Base-by-base conservation (phyloP, 768 basidiomycete species). In the Panus rudis region DNA sequence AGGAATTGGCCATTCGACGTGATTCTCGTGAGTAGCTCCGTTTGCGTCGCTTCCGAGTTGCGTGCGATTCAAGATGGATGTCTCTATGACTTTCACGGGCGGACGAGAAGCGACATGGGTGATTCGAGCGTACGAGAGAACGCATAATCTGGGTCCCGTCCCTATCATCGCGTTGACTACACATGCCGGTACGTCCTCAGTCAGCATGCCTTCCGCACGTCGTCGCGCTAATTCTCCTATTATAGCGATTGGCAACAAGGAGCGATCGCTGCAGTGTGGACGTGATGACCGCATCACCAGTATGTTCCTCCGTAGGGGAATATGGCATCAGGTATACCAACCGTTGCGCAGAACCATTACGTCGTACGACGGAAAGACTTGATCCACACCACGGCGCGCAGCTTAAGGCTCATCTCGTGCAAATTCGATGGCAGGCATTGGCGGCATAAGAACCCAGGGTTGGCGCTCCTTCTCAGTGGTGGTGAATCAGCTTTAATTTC, bases 11-110 rank as follows among this genome's bases (percentile, higher is more conserved):
- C 85, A 13, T 96, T 89, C 57, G 89, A 96, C 62, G 84, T 96
- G 51, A 90, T 97, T 49, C 74, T 97, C 23, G 92, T 93, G 51
- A 53, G 86, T 73, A 21, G 16, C 2, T 27, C 11, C 20, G n/a
- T n/a, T 19, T 19, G 12, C 27, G 8, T 10, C 16, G 12, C 4
- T 11, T 25, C 10, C 4, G 26, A 10, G 14, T 12, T 25, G 21
- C 26, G 37, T 12, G 22, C 6, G 38, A 11, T 39, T 40, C 13
- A 47, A 94, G 88, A 97, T 97, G 94, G 93, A 97, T 56, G 85
- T 96, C 11, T 96, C 92, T 10, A 93, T 94, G 91, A 90, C 92
- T 4, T 84, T 93, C 64, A 97, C 98, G 91, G 92, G 93, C 39
- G 93, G 94, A 50, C 91, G 94, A 82, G 93, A 99, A 63, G 91